Conservation (phyloP, 2,329 filamentous ascomycete species). For the Fusarium caatingaense region DNA sequence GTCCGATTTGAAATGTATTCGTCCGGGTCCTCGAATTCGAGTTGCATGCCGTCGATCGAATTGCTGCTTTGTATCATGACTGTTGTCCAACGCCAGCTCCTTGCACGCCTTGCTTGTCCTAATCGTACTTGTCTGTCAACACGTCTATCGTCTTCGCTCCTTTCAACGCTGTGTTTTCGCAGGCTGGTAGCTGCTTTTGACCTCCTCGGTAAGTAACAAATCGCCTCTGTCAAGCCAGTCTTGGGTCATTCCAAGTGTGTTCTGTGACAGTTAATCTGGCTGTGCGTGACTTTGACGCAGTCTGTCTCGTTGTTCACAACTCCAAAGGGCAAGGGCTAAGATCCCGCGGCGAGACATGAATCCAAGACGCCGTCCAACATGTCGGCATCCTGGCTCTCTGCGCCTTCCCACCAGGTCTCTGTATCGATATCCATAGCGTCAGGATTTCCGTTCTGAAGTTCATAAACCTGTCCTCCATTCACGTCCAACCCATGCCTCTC, state of each 20-base stretch:
- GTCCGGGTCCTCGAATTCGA: constrained; percentile 25
- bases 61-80: constrained; percentile 25
- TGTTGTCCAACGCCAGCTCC: constrained; percentile 44
- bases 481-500: constrained; percentile 48
- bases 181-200: background rate
- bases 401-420: constrained; percentile 72
- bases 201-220: background rate
- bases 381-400: constrained; percentile 62
- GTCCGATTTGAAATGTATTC: constrained; percentile 42
- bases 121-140: constrained; percentile 14
- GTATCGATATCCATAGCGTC: constrained; percentile 71
- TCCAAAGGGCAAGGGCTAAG: constrained; percentile 30
- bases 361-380: constrained; percentile 68
- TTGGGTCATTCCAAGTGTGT: background rate
- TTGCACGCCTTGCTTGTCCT: constrained; percentile 36
- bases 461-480: constrained; percentile 53
- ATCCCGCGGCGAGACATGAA: constrained; percentile 63
- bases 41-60: constrained; percentile 20
- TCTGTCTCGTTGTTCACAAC: background rate
- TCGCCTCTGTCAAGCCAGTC: background rate
- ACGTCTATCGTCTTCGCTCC: constrained; percentile 5
- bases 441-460: constrained; percentile 61
- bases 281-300: background rate
- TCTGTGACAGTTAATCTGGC: background rate
- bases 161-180: background rate